Conservation (phyloP, 768 basidiomycete species). For the Clathrus columnatus region DNA sequence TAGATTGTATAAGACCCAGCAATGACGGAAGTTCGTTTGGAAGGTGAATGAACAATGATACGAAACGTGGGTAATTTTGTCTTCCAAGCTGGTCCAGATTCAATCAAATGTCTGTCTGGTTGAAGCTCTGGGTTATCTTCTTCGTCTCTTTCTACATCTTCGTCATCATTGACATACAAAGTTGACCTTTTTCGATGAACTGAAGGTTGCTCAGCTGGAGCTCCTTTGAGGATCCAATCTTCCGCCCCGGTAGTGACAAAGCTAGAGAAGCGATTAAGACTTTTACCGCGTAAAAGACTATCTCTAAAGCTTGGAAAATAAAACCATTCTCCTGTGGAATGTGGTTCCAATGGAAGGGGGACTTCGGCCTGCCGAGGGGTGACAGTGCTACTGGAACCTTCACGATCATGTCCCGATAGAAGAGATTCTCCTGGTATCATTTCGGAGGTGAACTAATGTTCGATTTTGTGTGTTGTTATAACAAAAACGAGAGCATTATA, state of each 20-base stretch:
- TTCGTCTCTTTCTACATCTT: constrained; percentile 26
- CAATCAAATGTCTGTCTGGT: constrained; percentile 63
- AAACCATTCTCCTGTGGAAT: constrained; percentile 69
- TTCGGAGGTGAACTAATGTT: constrained; percentile 67
- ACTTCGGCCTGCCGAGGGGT: constrained; percentile 22
- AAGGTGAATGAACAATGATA: constrained; percentile 71
- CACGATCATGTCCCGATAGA: constrained; percentile 27
- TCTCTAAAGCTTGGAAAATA: constrained; percentile 43
- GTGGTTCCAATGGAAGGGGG: constrained; percentile 43
- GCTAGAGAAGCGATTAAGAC: constrained; percentile 74
- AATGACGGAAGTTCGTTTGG: constrained; percentile 58
- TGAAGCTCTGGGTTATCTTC: constrained; percentile 16
- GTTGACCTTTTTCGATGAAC: constrained; percentile 17
- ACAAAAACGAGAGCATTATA: background rate
- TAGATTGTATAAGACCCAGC: constrained; percentile 71
- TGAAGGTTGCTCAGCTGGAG: constrained; percentile 24
- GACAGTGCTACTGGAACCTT: constrained; percentile 34
- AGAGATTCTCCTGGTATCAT: constrained; percentile 25
- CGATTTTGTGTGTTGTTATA: background rate
- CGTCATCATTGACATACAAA: constrained; percentile 12
- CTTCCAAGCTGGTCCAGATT: constrained; percentile 64
- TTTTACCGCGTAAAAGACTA: constrained; percentile 67
- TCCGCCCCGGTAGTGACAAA: constrained; percentile 85
- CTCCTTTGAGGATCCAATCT: constrained; percentile 70
- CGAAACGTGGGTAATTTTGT: constrained; percentile 63